A percentile compares a stretch with the other conserved stretches of the same genome.
phyloP scores from a whole-genome alignment of 2,329 filamentous ascomycete genomes.

The Orbilia ellipsospora region DNA sequence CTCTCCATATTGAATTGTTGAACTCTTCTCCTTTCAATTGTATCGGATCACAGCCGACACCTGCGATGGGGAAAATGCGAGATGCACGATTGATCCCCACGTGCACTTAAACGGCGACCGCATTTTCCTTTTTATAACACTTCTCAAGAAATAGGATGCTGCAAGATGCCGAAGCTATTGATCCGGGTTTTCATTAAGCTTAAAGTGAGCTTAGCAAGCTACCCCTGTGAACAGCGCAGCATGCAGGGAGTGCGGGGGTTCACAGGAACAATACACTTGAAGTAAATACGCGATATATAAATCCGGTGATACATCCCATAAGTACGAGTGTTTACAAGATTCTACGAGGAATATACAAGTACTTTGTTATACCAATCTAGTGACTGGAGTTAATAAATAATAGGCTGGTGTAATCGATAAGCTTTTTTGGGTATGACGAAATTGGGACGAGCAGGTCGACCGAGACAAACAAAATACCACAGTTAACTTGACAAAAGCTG shows the following conservation, averaged over 20 bases:
- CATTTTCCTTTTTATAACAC: neutral
- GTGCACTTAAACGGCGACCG: conserved; percentile 11
- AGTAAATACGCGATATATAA: too few species aligned
- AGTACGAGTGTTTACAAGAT: too few species aligned
- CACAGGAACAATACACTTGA: neutral
- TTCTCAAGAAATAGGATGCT: neutral
- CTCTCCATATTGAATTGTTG: too few species aligned
- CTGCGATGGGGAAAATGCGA: conserved; percentile 19
- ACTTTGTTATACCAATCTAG: too few species aligned
- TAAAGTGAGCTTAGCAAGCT: too few species aligned
- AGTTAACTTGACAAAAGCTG: neutral
- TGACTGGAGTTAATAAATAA: too few species aligned
- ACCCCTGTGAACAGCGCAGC: conserved; percentile 29
- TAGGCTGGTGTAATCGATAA: too few species aligned
- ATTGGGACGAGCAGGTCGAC: neutral
- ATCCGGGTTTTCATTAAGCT: neutral
- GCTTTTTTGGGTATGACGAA: conserved; percentile 10
- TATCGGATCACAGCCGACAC: conserved; percentile 23
- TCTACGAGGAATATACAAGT: too few species aligned
- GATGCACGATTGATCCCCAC: conserved; percentile 1
- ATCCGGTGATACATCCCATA: neutral
- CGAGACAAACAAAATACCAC: neutral
- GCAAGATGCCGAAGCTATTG: conserved; percentile 13
- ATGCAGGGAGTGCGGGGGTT: conserved; percentile 3
- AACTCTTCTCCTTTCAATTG: neutral